Evolutionary conservation across 441 rosid genomes (phyloP).

Genomic region (Jatropha multifida): DNA sequence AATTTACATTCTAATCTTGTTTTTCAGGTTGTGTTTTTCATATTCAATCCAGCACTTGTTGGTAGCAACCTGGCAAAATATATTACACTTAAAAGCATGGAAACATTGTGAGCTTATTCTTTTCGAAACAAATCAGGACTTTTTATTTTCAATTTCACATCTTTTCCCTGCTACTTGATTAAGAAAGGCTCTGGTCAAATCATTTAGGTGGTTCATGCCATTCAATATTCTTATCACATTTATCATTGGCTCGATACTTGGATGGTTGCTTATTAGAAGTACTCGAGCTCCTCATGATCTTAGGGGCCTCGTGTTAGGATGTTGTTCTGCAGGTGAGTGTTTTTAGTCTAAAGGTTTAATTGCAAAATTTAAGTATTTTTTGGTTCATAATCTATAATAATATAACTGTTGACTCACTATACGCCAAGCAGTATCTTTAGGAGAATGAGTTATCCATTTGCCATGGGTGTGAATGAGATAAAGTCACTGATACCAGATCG

Average conservation of each 20-base stretch:
- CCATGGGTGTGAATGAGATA: not conserved
- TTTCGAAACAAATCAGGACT: not conserved
- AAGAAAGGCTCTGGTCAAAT: not conserved
- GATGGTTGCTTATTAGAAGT: slow-evolving; percentile 36
- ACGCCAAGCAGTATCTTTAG: not conserved
- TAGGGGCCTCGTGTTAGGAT: slow-evolving; percentile 47
- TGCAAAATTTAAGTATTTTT: not conserved
- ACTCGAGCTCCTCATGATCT: slow-evolving; percentile 34
- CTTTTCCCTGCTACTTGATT: not conserved
- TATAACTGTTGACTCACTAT: not conserved
- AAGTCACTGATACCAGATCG: not conserved
- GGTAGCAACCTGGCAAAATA: slow-evolving; percentile 35
- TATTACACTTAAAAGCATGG: slow-evolving; percentile 34
- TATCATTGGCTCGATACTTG: slow-evolving; percentile 41
- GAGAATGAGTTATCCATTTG: too few species aligned
- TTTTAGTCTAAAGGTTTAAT: not conserved
- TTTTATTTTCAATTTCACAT: not conserved
- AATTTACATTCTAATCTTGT: not conserved
- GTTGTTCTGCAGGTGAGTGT: slow-evolving; percentile 44
- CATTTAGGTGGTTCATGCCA: slow-evolving; percentile 51
- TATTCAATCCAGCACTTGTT: slow-evolving; percentile 46
- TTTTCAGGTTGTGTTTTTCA: slow-evolving; percentile 35
- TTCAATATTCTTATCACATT: slow-evolving; percentile 37
- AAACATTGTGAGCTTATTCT: slow-evolving; percentile 30
- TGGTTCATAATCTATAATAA: not conserved